Evolutionary conservation across 2,329 filamentous ascomycete genomes (phyloP).

Genomic region (Botrytis fabae): DNA sequence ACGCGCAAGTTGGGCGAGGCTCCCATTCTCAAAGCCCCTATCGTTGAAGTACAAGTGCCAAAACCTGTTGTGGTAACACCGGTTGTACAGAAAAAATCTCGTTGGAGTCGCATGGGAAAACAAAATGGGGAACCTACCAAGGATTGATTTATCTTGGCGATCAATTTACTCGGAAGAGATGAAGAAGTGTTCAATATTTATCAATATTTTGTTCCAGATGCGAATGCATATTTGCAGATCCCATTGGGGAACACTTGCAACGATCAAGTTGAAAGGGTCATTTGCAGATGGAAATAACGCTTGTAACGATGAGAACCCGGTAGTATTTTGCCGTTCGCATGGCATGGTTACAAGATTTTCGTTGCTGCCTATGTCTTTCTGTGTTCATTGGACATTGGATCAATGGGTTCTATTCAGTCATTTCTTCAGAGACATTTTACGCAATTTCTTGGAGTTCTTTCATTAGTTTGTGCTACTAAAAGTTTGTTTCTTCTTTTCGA

Average conservation of each 20-base stretch:
- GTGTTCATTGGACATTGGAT: not conserved
- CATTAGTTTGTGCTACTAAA: not conserved
- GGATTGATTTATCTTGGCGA: not conserved
- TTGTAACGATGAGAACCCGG: not conserved
- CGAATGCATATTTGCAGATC: not conserved
- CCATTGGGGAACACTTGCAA: not conserved
- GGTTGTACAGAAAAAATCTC: not conserved
- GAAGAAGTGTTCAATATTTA: not conserved
- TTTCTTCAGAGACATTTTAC: not conserved
- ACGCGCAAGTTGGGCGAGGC: conserved; percentile 41
- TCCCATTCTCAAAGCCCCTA: conserved; percentile 23
- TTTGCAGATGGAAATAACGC: not conserved
- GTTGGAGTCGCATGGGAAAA: not conserved
- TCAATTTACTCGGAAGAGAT: not conserved
- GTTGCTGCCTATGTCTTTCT: not conserved
- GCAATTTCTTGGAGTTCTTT: not conserved
- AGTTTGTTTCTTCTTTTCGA: not conserved
- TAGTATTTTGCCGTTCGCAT: not conserved
- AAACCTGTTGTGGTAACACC: not conserved
- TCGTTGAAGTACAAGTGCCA: not conserved
- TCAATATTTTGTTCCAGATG: not conserved
- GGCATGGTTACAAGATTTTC: not conserved
- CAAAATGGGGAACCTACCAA: not conserved
- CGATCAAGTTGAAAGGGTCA: not conserved
- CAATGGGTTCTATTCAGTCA: too few species aligned